Conservation (phyloP, 768 basidiomycete species). For the Calocera cornea region DNA sequence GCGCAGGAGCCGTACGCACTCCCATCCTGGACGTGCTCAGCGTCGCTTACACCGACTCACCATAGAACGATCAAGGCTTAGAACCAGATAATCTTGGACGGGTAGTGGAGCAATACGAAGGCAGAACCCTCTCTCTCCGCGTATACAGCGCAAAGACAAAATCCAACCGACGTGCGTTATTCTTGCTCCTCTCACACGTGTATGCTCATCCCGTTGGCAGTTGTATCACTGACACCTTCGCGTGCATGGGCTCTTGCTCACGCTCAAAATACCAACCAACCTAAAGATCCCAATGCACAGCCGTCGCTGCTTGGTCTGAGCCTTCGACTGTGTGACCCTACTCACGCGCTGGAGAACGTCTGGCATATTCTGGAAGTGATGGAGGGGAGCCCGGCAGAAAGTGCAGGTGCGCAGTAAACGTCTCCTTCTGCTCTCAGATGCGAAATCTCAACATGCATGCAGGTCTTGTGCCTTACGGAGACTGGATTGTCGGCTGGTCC, state of each 20-base stretch:
- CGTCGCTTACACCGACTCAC: background rate
- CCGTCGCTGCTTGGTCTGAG: conserved; percentile 90
- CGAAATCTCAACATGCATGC: background rate
- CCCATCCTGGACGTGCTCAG: conserved; percentile 29
- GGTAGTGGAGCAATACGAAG: conserved; percentile 75
- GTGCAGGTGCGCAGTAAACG: conserved; percentile 34
- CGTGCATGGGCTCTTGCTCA: conserved; percentile 49
- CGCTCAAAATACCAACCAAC: conserved; percentile 25
- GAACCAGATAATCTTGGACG: conserved; percentile 60
- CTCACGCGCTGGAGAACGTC: conserved; percentile 77
- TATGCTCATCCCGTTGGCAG: conserved; percentile 29
- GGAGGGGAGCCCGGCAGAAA: conserved; percentile 92
- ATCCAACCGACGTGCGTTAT: conserved; percentile 46
- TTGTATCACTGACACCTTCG: conserved; percentile 73
- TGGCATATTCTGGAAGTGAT: conserved; percentile 98
- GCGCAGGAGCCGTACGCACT: conserved; percentile 27
- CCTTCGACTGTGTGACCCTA: conserved; percentile 85
- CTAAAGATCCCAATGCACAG: conserved; percentile 36
- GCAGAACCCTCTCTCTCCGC: conserved; percentile 48
- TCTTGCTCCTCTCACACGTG: background rate
- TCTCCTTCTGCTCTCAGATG: background rate
- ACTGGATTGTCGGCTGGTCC: conserved; percentile 79
- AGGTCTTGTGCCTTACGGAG: conserved; percentile 82
- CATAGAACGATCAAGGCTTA: conserved; percentile 24
- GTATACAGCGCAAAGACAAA: conserved; percentile 77